phyloP scores from a whole-genome alignment of 2,329 filamentous ascomycete genomes.

The Ceratocystis huliohia region DNA sequence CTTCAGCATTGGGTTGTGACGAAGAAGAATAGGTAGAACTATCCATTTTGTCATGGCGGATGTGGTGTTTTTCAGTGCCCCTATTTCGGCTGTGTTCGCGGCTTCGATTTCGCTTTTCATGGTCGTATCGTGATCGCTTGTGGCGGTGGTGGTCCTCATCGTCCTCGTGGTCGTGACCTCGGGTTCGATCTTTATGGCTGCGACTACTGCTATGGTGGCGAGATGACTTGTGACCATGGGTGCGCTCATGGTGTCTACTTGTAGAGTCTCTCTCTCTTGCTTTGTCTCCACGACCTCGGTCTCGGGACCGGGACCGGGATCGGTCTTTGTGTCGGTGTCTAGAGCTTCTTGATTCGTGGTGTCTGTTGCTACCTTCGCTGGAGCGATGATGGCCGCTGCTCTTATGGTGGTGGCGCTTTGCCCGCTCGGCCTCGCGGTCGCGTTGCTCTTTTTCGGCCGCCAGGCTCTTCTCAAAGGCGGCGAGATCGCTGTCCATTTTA shows the following conservation, averaged over 20 bases:
- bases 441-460: slow-evolving; percentile 48
- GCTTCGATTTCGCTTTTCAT: background rate
- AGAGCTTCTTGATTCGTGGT: background rate
- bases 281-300: slow-evolving; percentile 2
- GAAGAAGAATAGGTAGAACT: background rate
- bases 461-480: slow-evolving; percentile 67
- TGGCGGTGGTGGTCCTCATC: slow-evolving; percentile 27
- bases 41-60: background rate
- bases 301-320: background rate
- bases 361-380: slow-evolving; percentile 20
- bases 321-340: slow-evolving; percentile 25
- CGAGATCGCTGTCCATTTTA: slow-evolving; percentile 42
- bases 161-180: slow-evolving; percentile 25
- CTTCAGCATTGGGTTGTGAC: background rate
- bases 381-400: background rate
- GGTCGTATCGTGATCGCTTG: slow-evolving; percentile 18
- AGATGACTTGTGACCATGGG: slow-evolving; percentile 30
- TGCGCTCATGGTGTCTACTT: slow-evolving; percentile 25
- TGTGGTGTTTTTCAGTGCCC: background rate
- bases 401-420: slow-evolving; percentile 4
- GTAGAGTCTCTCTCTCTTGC: slow-evolving; percentile 26
- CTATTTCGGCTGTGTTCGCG: background rate
- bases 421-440: slow-evolving; percentile 29
- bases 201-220: slow-evolving; percentile 4
- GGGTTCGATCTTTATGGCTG: background rate